Base-by-base conservation (phyloP, 2,329 filamentous ascomycete genomes). In the Aspergillus tubingensis region DNA sequence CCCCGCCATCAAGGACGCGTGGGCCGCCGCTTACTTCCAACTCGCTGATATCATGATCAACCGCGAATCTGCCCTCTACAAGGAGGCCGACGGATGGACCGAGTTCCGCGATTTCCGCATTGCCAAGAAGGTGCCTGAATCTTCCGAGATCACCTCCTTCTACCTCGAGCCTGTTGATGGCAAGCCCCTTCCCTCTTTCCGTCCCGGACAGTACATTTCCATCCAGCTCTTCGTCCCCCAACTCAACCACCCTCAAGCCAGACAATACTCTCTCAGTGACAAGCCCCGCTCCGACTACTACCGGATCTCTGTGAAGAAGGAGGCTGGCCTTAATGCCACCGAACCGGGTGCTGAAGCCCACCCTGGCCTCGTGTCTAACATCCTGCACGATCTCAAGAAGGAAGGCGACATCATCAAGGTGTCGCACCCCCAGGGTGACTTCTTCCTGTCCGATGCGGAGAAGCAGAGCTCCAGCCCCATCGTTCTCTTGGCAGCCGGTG, bases 191-290 rank as follows among this genome's bases (percentile, higher is more conserved):
- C 88, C 89, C 0, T 48, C 70, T 0, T 92, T 85, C 79, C 80
- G 83, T 59, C 88, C 90, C 0, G 90, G 90, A 38, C 89, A 92
- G 75, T 92, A 91, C 70, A 82, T 91, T 62, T 89, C 87, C 0
- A 76, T 91, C 50, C 83, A 83, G 53, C 73, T 88, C 7, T 79
- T 82, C 53, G 82, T 90, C 0, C 83, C 85, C 1, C 77, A 80
- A 51, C 80, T 89, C 21, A 83, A 84, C n/a, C 81, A 86, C 70
- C 76, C 81, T 65, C 90, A 92, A 74, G 82, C 86, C 17, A 81
- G 89, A 32, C 90, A 92, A 74, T 92, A 91, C 76, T 90, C 88
- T 25, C 81, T 92, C 62, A 89, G 85, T 68, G 88, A 91, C 64
- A 81, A 84, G 53, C 88, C 87, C 2, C 79, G 79, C 2, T 76